phyloP scores from a whole-genome alignment of 2,329 filamentous ascomycete species.

The Calonectria montana region DNA sequence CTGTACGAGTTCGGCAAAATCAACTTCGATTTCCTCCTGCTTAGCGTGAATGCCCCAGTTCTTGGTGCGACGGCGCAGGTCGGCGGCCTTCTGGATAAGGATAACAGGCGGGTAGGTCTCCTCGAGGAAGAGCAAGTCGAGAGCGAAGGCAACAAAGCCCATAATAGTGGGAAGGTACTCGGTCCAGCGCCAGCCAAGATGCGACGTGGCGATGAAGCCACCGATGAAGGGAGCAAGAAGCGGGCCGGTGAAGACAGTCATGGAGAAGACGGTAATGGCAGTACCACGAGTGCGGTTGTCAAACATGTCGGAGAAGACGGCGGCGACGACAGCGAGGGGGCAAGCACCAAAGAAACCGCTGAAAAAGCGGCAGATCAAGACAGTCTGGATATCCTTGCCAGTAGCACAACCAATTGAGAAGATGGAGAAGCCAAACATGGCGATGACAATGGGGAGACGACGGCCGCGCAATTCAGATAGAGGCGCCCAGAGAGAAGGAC shows the following conservation, averaged over 20 bases:
- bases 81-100: slow-evolving; percentile 69
- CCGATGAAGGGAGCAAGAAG: slow-evolving; percentile 76
- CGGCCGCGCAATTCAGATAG: slow-evolving; percentile 79
- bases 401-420: slow-evolving; percentile 74
- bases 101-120: slow-evolving; percentile 79
- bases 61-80: slow-evolving; percentile 71
- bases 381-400: slow-evolving; percentile 74
- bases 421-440: slow-evolving; percentile 77
- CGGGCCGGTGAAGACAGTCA: slow-evolving; percentile 72
- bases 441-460: slow-evolving; percentile 67
- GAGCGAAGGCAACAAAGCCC: slow-evolving; percentile 68
- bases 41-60: slow-evolving; percentile 80
- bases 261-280: slow-evolving; percentile 57
- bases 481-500: slow-evolving; percentile 78
- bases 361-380: slow-evolving; percentile 80
- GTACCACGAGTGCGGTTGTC: slow-evolving; percentile 70
- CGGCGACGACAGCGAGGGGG: slow-evolving; percentile 75
- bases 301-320: slow-evolving; percentile 79
- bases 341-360: slow-evolving; percentile 78
- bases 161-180: slow-evolving; percentile 73
- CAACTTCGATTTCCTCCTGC: slow-evolving; percentile 77
- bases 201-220: slow-evolving; percentile 71
- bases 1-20: slow-evolving; percentile 70
- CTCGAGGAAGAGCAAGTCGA: slow-evolving; percentile 72
- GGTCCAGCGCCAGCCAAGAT: slow-evolving; percentile 80